Evolutionary conservation across 2,329 filamentous ascomycete genomes (phyloP).

Genomic region (Cytospora chrysosperma): DNA sequence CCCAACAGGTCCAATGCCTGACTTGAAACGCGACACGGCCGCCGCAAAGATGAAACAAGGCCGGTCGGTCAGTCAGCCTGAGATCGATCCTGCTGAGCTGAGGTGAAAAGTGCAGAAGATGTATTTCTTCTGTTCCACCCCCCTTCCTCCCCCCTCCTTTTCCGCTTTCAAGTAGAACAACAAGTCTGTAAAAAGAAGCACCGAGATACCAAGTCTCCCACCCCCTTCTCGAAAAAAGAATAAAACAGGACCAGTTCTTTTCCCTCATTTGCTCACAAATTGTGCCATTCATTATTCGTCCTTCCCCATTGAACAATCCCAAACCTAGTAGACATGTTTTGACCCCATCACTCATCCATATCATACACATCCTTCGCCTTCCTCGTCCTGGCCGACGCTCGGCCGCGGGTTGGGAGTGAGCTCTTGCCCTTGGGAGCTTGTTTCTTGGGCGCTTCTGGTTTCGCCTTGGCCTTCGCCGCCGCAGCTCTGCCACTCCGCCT

Average conservation of each 20-base stretch:
- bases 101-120: background rate
- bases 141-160: background rate
- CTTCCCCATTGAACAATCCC: background rate
- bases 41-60: background rate
- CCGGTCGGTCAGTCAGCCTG: background rate
- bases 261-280: background rate
- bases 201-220: background rate
- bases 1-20: background rate
- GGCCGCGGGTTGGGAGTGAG: constrained; percentile 17
- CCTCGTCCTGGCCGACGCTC: constrained; percentile 12
- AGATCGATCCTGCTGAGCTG: background rate
- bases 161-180: background rate
- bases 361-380: constrained; percentile 22
- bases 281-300: background rate
- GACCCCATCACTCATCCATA: background rate
- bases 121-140: too few relatives aligned
- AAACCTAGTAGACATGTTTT: background rate
- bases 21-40: background rate
- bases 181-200: background rate
- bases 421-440: constrained; percentile 21
- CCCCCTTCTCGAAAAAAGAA: background rate
- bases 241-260: background rate
- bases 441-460: constrained; percentile 19
- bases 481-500: constrained; percentile 22
- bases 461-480: constrained; percentile 18